Evolutionary conservation across 768 basidiomycete species (phyloP), one percentile per base, ranked within the genome.

Genomic region (Amanita phalloides): DNA sequence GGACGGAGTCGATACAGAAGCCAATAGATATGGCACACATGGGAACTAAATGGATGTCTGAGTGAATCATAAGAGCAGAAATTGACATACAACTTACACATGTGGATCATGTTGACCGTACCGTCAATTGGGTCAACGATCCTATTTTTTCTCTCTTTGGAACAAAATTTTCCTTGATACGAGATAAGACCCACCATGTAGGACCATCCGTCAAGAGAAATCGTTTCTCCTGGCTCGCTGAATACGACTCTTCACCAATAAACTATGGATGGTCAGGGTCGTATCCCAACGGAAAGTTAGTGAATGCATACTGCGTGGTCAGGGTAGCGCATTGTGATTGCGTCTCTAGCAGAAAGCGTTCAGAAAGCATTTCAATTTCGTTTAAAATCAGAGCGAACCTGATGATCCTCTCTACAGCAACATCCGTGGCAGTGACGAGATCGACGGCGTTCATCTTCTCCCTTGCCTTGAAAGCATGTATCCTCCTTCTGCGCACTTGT

Each of bases 371-470:
- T 42, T 3, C 9, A 3, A 11, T 35, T 17, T 17, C 9, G 38
- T 35, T 25, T 6, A 14, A n/a, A 20, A 20, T 3, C 3, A 7
- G 33, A 21, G 21, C 53, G 17, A 21, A 59, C 58, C 49, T 52
- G 23, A 62, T 62, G 4, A 61, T 53, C 48, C 54, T 61, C 54
- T 62, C 61, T 33, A 61, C 58, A 20, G 54, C 52, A 33, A 58
- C 54, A 54, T 62, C 61, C 3, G 60, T 57, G 3, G 49, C 57
- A 17, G 61, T 61, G 17, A 62, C 61, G 10, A 62, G 58, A 46
- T 62, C 61, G 11, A 62, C 61, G 2, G 61, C 57, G 44, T 60
- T 61, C 38, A 61, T 53, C 44, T 61, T 61, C 49, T 63, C 60
- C 30, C 51, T 45, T n/a, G 60, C 53, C 3, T 51, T 21, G 8